Conservation (phyloP, 371 early-diverging fungal genomes). For the Lichtheimia corymbifera region DNA sequence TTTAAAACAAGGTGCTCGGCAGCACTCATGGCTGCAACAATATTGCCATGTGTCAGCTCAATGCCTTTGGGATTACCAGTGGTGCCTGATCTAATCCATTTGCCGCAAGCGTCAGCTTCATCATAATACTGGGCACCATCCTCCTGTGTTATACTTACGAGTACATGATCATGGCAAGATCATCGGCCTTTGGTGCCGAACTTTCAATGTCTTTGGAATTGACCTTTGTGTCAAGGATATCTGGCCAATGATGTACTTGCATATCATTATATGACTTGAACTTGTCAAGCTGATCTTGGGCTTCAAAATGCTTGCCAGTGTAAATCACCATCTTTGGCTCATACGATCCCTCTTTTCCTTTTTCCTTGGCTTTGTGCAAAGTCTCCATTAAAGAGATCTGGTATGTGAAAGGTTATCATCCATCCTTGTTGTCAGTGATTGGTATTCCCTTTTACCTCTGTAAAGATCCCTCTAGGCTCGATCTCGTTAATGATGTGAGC, state of each 20-base stretch:
- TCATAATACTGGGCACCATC: neutral
- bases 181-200: constrained; percentile 55
- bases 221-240: constrained; percentile 7
- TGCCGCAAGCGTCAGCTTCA: neutral
- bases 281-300: constrained; percentile 24
- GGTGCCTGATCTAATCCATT: constrained; percentile 70
- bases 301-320: constrained; percentile 38
- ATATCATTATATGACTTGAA: constrained; percentile 19
- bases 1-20: constrained; percentile 48
- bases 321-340: constrained; percentile 38
- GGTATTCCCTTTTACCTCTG: constrained; percentile 50
- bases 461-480: constrained; percentile 72
- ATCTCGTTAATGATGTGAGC: constrained; percentile 70
- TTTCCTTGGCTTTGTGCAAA: constrained; percentile 33
- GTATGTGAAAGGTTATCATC: neutral
- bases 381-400: constrained; percentile 33
- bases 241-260: constrained; percentile 35
- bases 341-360: constrained; percentile 12
- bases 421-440: neutral
- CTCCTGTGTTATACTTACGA: constrained; percentile 18
- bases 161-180: constrained; percentile 86
- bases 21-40: constrained; percentile 68
- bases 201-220: constrained; percentile 33
- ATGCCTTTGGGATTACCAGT: constrained; percentile 82
- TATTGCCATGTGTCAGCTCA: constrained; percentile 65